These are phyloP conservation scores for Wallacemonas sp. DNA, from an alignment of 208 protist genomes.

Conservation along the genomic window DNA sequence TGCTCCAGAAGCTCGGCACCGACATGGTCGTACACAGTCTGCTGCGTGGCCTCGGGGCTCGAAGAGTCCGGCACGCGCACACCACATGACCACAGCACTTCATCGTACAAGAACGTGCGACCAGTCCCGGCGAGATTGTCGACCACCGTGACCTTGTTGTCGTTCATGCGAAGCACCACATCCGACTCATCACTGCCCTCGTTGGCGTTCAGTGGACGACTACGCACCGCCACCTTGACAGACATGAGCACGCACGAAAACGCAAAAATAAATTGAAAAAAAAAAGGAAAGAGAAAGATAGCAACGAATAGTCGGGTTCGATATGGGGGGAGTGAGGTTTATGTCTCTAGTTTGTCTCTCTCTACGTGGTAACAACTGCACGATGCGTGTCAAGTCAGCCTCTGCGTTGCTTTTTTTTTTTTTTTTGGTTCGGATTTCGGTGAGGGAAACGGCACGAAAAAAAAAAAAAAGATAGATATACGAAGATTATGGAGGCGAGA, in stretches of 20 bases:
- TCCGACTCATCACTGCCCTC: conserved; percentile 47
- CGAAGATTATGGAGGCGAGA: too few relatives aligned
- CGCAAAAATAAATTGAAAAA: not conserved
- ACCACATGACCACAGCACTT: conserved; percentile 67
- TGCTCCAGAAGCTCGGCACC: conserved; percentile 58
- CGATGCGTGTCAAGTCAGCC: too few relatives aligned
- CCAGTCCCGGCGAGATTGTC: conserved; percentile 40
- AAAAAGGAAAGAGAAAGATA: conserved; percentile 10
- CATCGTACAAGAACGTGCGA: conserved; percentile 68
- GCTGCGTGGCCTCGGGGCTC: conserved; percentile 59
- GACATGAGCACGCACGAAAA: conserved; percentile 36
- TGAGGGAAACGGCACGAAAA: too few relatives aligned
- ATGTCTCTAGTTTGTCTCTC: too few relatives aligned
- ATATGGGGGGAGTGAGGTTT: too few relatives aligned
- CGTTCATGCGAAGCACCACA: conserved; percentile 73
- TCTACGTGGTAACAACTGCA: too few relatives aligned
- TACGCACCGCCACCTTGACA: conserved; percentile 81
- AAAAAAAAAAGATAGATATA: too few relatives aligned
- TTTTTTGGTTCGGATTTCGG: too few relatives aligned
- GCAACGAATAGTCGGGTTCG: not conserved
- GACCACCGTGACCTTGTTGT: conserved; percentile 46
- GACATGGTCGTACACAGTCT: conserved; percentile 61
- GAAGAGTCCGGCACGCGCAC: conserved; percentile 29
- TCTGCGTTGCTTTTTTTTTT: too few relatives aligned
- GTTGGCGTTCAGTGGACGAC: conserved; percentile 58